Percentiles rank a stretch among this genome's conserved stretches.
phyloP scores from a whole-genome alignment of 2,329 filamentous ascomycete genomes.

The Colletotrichum sp. region DNA sequence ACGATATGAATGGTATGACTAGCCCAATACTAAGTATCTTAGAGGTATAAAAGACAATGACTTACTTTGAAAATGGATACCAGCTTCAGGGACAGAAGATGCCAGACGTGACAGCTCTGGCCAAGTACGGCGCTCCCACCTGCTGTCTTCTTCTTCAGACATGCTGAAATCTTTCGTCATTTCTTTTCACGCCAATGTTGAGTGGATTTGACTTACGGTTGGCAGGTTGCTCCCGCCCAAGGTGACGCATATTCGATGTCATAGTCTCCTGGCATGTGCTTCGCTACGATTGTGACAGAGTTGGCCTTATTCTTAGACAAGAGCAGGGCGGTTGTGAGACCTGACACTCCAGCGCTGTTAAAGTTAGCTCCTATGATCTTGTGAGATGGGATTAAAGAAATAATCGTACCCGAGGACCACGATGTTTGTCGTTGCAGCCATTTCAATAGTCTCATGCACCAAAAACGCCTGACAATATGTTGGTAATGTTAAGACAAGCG shows the following conservation, averaged over 20 bases:
- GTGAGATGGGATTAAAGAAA: neutral
- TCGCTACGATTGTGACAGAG: conserved; percentile 53
- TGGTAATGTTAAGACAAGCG: neutral
- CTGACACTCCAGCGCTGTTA: conserved; percentile 53
- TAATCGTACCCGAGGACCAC: neutral
- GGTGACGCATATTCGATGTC: conserved; percentile 83
- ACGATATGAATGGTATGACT: conserved; percentile 31
- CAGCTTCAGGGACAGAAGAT: conserved; percentile 70
- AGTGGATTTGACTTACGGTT: conserved; percentile 57
- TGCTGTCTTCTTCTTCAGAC: conserved; percentile 35
- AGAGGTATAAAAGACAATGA: neutral
- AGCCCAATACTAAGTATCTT: neutral
- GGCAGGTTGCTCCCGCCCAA: conserved; percentile 79
- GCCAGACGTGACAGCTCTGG: conserved; percentile 59
- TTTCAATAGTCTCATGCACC: neutral
- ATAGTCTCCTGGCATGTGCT: conserved; percentile 87
- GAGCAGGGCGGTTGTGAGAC: conserved; percentile 55
- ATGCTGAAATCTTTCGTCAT: conserved; percentile 31
- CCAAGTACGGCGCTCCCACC: conserved; percentile 65
- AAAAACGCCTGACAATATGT: neutral
- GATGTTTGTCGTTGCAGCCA: neutral
- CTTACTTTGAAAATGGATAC: conserved; percentile 72
- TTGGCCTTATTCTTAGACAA: conserved; percentile 50
- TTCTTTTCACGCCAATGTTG: neutral
- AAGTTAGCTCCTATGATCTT: neutral